Base-by-base conservation (phyloP, 441 rosid genomes). In the Eugenia klotzschiana region DNA sequence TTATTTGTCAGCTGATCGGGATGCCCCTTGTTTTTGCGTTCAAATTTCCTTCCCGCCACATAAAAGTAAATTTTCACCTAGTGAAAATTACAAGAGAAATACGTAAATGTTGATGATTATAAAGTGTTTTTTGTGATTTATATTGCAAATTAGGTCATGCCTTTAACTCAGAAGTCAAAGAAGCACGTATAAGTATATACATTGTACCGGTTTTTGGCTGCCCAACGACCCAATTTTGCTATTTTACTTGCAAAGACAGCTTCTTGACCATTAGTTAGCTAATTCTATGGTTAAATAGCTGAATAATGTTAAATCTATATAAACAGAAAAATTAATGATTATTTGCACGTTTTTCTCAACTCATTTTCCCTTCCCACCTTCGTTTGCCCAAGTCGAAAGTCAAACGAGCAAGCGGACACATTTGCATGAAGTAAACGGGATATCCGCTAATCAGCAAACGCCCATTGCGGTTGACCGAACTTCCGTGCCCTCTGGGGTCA, bases 51-150 rank as follows among this genome's bases (percentile, higher is more conserved):
- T 29, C 41, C 43, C 1, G 9, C 41, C 23, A 4, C 3, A 29
- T 29, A 27, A 7, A 58, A 3, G 27, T 1, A 27, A 27, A 27
- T 3, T 0, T 1, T 27, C 4, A 20, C 15, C 23, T 27, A 1
- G 0, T 60, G 18, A 60, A 60, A 60, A 60, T 60, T 8, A 18
- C 7, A 18, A 18, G 13, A 64, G n/a, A 29, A 16, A 60, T 18
- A 6, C 1, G 0, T 1, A 60, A 8, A 6, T 2, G 1, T 29
- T 16, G 41, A 29, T 4, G 8, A 60, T 29, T 8, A 8, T 8
- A 5, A 60, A 29, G 13, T 8, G 13, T 9, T 16, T 29, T 57
- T 18, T 29, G 74, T 0, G 7, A 18, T 64, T 7, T 18, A 11
- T 55, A 64, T 33, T 16, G 22, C 33, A 60, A 29, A 1, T 60